These are phyloP conservation scores for Coemansia nantahalensis DNA, from an alignment of 192 early-diverging fungal species.

Conservation along the genomic window DNA sequence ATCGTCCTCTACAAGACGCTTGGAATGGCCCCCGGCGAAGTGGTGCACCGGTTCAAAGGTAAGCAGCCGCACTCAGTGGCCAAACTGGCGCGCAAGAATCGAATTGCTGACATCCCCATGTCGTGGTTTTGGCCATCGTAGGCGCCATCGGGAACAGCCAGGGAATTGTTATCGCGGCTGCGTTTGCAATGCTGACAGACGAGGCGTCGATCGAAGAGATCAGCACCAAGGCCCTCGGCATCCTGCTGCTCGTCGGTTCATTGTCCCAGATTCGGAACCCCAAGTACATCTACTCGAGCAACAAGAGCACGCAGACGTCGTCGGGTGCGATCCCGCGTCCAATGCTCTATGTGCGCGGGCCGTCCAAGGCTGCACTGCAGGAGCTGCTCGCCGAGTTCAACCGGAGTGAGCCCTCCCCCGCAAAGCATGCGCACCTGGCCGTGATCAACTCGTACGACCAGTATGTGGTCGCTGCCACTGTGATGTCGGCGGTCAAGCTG, in stretches of 20 bases:
- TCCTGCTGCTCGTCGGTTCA: conserved; percentile 82
- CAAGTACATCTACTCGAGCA: not conserved
- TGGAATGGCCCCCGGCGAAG: conserved; percentile 51
- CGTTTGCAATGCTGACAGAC: conserved; percentile 73
- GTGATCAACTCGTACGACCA: conserved; percentile 18
- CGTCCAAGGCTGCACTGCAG: conserved; percentile 2
- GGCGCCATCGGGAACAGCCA: conserved; percentile 81
- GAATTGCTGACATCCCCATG: not conserved
- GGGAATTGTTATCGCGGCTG: conserved; percentile 83
- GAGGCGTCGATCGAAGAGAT: conserved; percentile 75
- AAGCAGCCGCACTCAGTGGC: not conserved
- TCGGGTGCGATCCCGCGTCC: conserved; percentile 5
- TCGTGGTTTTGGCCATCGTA: conserved; percentile 9
- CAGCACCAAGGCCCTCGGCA: conserved; percentile 73
- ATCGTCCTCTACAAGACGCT: conserved; percentile 67
- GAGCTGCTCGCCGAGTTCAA: conserved; percentile 20
- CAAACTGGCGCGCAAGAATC: not conserved
- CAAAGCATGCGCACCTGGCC: conserved; percentile 14
- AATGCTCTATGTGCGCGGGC: conserved; percentile 26
- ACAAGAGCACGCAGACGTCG: not conserved
- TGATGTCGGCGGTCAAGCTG: conserved; percentile 7
- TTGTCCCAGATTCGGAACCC: conserved; percentile 65
- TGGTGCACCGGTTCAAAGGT: conserved; percentile 33
- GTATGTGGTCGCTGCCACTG: conserved; percentile 24
- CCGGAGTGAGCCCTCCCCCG: not conserved